Evolutionary conservation across 2,329 filamentous ascomycete species (phyloP).

Genomic region (Nemania diffusa): DNA sequence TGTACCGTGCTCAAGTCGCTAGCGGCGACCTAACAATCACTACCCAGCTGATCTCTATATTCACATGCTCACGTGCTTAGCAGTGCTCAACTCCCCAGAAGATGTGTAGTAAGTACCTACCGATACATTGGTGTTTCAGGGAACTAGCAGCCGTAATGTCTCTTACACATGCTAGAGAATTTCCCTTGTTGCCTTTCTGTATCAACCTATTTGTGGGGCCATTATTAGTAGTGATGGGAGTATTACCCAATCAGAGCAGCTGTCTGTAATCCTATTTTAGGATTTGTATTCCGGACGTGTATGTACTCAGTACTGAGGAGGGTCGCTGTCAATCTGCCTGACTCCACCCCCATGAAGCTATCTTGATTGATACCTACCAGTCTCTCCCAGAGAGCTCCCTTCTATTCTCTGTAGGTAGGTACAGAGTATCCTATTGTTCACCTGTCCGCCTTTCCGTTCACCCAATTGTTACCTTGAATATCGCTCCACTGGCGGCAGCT

Average conservation of each 20-base stretch:
- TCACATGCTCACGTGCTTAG: background rate
- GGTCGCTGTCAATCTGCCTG: too few relatives aligned
- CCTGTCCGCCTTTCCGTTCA: background rate
- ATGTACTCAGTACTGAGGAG: too few relatives aligned
- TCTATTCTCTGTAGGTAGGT: too few relatives aligned
- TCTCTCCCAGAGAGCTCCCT: too few relatives aligned
- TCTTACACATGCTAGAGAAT: constrained; percentile 1
- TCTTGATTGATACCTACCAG: background rate
- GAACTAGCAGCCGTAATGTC: background rate
- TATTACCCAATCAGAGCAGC: constrained; percentile 16
- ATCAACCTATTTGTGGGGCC: background rate
- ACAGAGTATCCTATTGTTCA: constrained; percentile 5
- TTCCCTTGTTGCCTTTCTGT: background rate
- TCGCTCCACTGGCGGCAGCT: constrained; percentile 16
- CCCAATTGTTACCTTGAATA: constrained; percentile 10
- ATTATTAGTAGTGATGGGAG: background rate
- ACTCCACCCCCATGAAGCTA: constrained; percentile 4
- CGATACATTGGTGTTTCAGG: background rate
- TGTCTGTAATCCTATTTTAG: constrained; percentile 15
- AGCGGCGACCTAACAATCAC: background rate
- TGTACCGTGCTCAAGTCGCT: background rate
- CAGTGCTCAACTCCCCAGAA: background rate
- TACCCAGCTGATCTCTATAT: background rate
- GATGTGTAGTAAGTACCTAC: background rate
- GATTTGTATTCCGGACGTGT: constrained; percentile 17